Base-by-base conservation (phyloP, 2,329 filamentous ascomycete genomes). In the Aspergillaceae sp. region DNA sequence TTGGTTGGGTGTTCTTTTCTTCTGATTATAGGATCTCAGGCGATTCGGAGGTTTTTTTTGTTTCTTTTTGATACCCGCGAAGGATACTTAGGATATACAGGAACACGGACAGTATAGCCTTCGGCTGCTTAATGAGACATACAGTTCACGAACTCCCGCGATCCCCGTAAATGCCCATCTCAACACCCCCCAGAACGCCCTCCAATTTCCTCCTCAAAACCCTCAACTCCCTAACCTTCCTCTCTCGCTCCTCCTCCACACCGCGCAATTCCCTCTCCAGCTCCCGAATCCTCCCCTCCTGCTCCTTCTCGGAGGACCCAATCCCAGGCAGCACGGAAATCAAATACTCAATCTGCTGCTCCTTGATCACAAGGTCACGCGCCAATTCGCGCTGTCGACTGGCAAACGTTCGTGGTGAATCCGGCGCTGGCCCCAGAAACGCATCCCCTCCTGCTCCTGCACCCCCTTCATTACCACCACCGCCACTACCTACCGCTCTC, bases 341-440 rank as follows among this genome's bases (percentile, higher is more conserved):
- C 43, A 75, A 50, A 43, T 71, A 67, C 57, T 75, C 72, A 45
- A 75, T 74, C 62, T 75, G 72, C 59, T 73, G 69, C 45, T 73
- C 69, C 55, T 75, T 75, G 47, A 72, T 65, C 36, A 75, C 67
- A 2, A 75, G 57, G 50, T 75, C 72, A 3, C 70, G 63, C n/a
- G 71, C 71, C 4, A 75, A 54, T 49, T 75, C 72, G 7, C 65
- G 60, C 58, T 74, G 71, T 4, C 71, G 65, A 26, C 60, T 61
- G 0, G 66, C 63, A 48, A 75, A 74, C 9, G 62, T 64, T 34
- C 58, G 53, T 5, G 69, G 65, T 0, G 67, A 60, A 49, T 73
- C 70, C 1, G 72, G 71, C 4, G 57, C 58, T 1, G 66, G 64
- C 9, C 11, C 11, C 26, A 38, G 36, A 1, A 63, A 62, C 7